Conservation (phyloP, 2,329 filamentous ascomycete species). For the Alternaria hordeiaustralica region DNA sequence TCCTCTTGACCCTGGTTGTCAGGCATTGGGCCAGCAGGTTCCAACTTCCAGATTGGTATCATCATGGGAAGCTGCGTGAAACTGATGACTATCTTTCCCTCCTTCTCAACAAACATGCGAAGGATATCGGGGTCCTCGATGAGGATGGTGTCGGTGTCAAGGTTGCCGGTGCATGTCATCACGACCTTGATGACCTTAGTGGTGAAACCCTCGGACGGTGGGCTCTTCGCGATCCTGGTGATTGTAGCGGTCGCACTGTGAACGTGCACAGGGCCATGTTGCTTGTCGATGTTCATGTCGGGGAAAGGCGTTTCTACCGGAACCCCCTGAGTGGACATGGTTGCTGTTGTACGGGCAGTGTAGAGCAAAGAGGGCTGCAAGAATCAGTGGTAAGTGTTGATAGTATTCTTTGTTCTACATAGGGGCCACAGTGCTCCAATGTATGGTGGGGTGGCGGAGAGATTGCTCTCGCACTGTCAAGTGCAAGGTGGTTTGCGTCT, state of each 20-base stretch:
- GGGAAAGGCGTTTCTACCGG: background rate
- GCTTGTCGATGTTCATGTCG: background rate
- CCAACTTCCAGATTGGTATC: background rate
- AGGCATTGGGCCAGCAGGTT: background rate
- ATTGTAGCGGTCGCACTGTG: background rate
- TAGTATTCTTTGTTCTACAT: rapidly evolving
- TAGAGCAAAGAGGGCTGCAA: background rate
- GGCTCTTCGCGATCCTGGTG: background rate
- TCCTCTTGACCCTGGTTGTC: background rate
- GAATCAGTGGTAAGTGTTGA: background rate
- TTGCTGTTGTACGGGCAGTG: background rate
- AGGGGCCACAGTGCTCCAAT: background rate
- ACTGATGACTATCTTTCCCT: background rate
- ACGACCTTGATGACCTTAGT: background rate
- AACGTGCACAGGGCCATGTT: background rate
- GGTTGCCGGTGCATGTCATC: background rate
- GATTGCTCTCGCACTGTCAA: background rate
- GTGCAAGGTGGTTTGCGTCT: background rate
- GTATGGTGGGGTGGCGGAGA: background rate
- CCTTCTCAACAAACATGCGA: background rate
- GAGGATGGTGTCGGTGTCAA: background rate
- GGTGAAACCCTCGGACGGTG: background rate
- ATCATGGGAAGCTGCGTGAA: background rate
- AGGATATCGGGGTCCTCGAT: background rate
- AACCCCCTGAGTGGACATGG: background rate